Conservation (phyloP, 345 rosid genomes). For the Luvunga scandens region DNA sequence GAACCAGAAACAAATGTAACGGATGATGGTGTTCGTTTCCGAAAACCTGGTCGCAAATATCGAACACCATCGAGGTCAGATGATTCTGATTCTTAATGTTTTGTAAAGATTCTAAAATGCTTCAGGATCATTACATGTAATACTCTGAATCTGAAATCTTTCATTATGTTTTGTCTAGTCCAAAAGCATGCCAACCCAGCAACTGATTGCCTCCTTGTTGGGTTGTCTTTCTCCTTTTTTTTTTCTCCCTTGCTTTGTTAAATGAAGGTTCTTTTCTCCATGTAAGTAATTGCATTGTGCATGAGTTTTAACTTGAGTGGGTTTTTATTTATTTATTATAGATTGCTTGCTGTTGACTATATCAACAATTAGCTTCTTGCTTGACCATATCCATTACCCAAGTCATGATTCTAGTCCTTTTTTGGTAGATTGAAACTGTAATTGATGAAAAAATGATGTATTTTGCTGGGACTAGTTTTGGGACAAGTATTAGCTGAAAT, state of each 20-base stretch:
- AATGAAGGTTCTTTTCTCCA: neutral
- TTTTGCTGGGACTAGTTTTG: too few species aligned
- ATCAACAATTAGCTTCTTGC: neutral
- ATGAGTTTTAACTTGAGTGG: neutral
- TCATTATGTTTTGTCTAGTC: neutral
- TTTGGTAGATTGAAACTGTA: neutral
- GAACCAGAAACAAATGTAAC: constrained; percentile 22
- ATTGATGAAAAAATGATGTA: neutral
- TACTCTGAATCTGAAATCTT: neutral
- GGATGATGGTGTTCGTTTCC: constrained; percentile 10
- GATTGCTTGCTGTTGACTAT: neutral
- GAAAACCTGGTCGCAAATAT: constrained; percentile 39
- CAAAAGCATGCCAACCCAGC: neutral
- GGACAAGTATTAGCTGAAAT: too few species aligned
- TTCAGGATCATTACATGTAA: neutral
- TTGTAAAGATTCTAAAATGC: neutral
- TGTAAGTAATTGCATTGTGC: neutral
- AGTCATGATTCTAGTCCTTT: neutral
- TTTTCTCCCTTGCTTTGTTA: neutral
- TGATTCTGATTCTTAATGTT: constrained; percentile 36
- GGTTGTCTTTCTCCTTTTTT: neutral
- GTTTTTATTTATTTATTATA: neutral
- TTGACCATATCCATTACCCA: neutral
- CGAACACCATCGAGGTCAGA: constrained; percentile 37
- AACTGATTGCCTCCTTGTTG: neutral